A percentile compares a stretch with the other conserved stretches of the same genome.
These are phyloP conservation scores for Magnaporthales sp. DNA, from an alignment of 2,329 filamentous ascomycete genomes.

Conservation along the genomic window DNA sequence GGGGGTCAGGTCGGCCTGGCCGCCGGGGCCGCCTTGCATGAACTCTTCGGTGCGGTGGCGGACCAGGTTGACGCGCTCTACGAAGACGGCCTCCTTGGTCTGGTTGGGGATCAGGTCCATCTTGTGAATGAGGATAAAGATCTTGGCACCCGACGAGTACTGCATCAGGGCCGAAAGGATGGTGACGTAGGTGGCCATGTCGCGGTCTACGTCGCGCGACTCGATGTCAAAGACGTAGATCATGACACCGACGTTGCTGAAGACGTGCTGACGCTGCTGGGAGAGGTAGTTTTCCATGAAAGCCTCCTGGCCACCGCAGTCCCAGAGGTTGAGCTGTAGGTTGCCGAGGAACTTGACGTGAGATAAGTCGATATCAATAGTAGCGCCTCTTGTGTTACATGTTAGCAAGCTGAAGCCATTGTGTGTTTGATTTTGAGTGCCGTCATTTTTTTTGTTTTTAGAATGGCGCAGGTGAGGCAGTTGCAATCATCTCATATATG, in stretches of 20 bases:
- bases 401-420: not conserved
- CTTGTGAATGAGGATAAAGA: slow-evolving; percentile 97
- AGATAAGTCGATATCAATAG: slow-evolving; percentile 96
- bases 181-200: slow-evolving; percentile 84
- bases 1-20: slow-evolving; percentile 63
- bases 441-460: too few species aligned
- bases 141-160: slow-evolving; percentile 69
- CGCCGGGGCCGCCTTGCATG: slow-evolving; percentile 22
- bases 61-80: slow-evolving; percentile 72
- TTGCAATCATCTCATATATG: too few species aligned
- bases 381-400: slow-evolving; percentile 61
- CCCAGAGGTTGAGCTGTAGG: slow-evolving; percentile 94
- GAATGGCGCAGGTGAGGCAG: not conserved
- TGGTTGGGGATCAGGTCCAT: slow-evolving; percentile 89
- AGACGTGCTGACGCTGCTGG: slow-evolving; percentile 91
- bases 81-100: slow-evolving; percentile 72
- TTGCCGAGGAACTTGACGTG: slow-evolving; percentile 99
- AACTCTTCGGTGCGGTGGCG: slow-evolving; percentile 60
- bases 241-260: slow-evolving; percentile 89
- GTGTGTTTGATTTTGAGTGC: not conserved
- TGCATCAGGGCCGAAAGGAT: slow-evolving; percentile 85
- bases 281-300: slow-evolving; percentile 99
- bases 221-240: slow-evolving; percentile 99
- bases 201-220: slow-evolving; percentile 85
- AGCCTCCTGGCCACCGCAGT: slow-evolving; percentile 96